phyloP scores from a whole-genome alignment of 1,284 basidiomycete genomes.

The Cutaneotrichosporon sp. region DNA sequence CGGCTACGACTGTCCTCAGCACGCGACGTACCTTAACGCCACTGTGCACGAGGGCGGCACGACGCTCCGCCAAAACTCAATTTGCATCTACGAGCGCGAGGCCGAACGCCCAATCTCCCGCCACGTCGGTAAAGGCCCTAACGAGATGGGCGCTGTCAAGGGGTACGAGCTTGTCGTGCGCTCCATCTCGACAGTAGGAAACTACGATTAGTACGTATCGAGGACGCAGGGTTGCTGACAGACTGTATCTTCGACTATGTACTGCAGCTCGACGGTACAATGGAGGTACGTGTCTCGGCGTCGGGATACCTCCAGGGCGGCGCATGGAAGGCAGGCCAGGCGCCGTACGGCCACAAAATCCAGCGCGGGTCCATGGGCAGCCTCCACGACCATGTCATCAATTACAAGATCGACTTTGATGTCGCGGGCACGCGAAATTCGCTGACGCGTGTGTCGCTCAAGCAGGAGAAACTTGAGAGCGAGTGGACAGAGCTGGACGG shows the following conservation, averaged over 20 bases:
- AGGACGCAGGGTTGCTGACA: background rate
- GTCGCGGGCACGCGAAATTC: constrained; percentile 58
- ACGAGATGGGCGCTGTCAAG: constrained; percentile 51
- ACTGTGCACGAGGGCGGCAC: constrained; percentile 54
- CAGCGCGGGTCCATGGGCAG: constrained; percentile 25
- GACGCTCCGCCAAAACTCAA: constrained; percentile 53
- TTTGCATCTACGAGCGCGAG: constrained; percentile 63
- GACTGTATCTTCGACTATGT: constrained; percentile 59
- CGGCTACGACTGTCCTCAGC: constrained; percentile 62
- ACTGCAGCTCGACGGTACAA: constrained; percentile 61
- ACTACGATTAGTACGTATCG: constrained; percentile 50
- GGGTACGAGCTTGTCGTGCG: constrained; percentile 58
- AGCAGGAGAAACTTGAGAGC: constrained; percentile 52
- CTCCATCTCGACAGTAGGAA: constrained; percentile 57
- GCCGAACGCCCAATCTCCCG: constrained; percentile 57
- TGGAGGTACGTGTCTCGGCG: constrained; percentile 61
- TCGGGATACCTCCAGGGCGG: constrained; percentile 64
- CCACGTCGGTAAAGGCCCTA: constrained; percentile 44
- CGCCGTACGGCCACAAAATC: constrained; percentile 56
- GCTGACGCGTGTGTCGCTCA: constrained; percentile 48
- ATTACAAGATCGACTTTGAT: constrained; percentile 59
- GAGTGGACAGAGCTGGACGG: constrained; percentile 58
- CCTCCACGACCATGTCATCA: constrained; percentile 65
- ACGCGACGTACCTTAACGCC: constrained; percentile 58
- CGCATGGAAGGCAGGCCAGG: constrained; percentile 55